phyloP scores from a whole-genome alignment of 2,329 filamentous ascomycete genomes.

The Gremmenia infestans region DNA sequence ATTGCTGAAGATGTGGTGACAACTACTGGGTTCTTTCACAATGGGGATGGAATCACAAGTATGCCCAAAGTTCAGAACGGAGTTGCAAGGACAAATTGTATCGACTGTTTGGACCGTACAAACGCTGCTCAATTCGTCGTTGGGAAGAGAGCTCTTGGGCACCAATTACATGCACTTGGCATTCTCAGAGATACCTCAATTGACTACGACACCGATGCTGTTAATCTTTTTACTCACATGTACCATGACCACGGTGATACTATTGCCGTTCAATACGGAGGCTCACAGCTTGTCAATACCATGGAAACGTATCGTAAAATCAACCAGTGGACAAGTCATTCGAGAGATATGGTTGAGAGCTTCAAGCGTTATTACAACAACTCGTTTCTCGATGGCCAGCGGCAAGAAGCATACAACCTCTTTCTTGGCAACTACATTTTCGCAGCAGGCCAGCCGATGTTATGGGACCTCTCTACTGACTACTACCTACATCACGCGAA shows the following conservation, averaged over 20 bases:
- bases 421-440: slow-evolving; percentile 97
- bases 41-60: slow-evolving; percentile 67
- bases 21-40: slow-evolving; percentile 90
- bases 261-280: slow-evolving; percentile 95
- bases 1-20: slow-evolving; percentile 85
- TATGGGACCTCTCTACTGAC: slow-evolving; percentile 93
- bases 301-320: slow-evolving; percentile 99
- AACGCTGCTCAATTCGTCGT: slow-evolving; percentile 98
- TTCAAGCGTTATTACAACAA: slow-evolving; percentile 99
- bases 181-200: slow-evolving; percentile 75
- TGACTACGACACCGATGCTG: slow-evolving; percentile 90
- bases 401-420: slow-evolving; percentile 95
- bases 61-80: slow-evolving; percentile 78
- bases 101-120: slow-evolving; percentile 93
- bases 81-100: slow-evolving; percentile 92
- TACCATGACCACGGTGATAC: slow-evolving; percentile 97
- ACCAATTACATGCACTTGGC: slow-evolving; percentile 87
- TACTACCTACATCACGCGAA: slow-evolving; percentile 93
- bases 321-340: slow-evolving; percentile 97
- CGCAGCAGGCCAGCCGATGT: slow-evolving; percentile 79
- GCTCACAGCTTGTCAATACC: slow-evolving; percentile 95
- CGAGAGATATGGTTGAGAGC: slow-evolving; percentile 96
- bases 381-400: slow-evolving; percentile 93
- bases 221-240: slow-evolving; percentile 97
- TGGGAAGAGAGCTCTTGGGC: slow-evolving; percentile 85